Evolutionary conservation across 2,329 filamentous ascomycete genomes (phyloP).

Genomic region (Fusarium kyushuense): DNA sequence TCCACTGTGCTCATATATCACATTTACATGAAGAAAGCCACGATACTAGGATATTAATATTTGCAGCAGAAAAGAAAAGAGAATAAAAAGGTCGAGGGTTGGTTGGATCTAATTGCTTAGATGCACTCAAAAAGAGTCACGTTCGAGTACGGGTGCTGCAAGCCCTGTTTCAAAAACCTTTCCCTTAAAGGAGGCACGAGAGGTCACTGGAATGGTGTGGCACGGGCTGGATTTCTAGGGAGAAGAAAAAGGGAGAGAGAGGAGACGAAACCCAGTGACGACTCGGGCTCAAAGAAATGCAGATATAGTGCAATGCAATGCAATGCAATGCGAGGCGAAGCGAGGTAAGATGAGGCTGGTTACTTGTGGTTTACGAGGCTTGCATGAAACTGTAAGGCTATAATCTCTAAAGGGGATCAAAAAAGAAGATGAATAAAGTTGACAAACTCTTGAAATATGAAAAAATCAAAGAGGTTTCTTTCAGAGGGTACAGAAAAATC

Average conservation of each 20-base stretch:
- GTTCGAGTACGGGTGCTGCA: slow-evolving; percentile 9
- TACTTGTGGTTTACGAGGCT: slow-evolving; percentile 29
- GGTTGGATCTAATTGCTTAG: not conserved
- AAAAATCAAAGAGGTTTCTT: not conserved
- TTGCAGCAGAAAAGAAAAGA: not conserved
- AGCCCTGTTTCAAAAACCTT: slow-evolving; percentile 40
- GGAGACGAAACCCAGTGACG: not conserved
- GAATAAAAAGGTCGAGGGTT: not conserved
- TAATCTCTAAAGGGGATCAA: not conserved
- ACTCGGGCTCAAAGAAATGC: not conserved
- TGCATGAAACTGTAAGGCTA: slow-evolving; percentile 12
- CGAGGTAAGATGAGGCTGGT: slow-evolving; percentile 4
- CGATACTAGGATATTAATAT: too few species aligned
- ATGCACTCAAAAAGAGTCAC: slow-evolving; percentile 8
- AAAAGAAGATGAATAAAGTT: not conserved
- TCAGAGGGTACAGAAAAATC: not conserved
- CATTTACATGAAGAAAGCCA: not conserved
- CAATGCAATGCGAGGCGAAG: not conserved
- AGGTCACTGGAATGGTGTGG: slow-evolving; percentile 30
- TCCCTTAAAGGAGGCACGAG: slow-evolving; percentile 6
- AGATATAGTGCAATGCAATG: not conserved
- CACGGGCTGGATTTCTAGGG: slow-evolving; percentile 23
- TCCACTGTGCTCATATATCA: not conserved
- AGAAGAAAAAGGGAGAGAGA: not conserved
- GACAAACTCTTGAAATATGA: not conserved